Conservation (phyloP, 768 basidiomycete genomes). For the Dentipellis fragilis region DNA sequence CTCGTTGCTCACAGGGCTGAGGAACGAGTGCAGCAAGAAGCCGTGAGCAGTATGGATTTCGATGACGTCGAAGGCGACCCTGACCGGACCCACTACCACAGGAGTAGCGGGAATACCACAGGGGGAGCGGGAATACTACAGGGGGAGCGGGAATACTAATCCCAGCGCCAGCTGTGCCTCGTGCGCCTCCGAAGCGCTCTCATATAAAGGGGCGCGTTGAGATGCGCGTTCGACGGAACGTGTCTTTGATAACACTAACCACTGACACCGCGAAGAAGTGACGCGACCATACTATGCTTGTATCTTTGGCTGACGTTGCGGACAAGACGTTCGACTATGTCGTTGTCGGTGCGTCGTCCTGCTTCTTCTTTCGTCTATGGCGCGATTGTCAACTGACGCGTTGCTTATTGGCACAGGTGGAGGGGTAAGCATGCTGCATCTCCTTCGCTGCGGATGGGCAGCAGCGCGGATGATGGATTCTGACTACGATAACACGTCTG, state of each 20-base stretch:
- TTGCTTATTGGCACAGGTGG: background rate
- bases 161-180: too few relatives aligned
- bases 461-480: background rate
- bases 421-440: background rate
- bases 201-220: too few relatives aligned
- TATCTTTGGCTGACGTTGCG: background rate
- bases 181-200: too few relatives aligned
- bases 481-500: background rate
- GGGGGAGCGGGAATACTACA: too few relatives aligned
- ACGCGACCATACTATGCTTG: background rate
- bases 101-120: too few relatives aligned
- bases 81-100: too few relatives aligned
- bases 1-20: conserved; percentile 30
- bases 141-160: too few relatives aligned
- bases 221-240: too few relatives aligned
- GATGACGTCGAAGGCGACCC: conserved; percentile 12
- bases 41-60: conserved; percentile 19
- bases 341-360: background rate
- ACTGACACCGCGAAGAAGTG: too few relatives aligned
- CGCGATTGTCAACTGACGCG: background rate
- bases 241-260: too few relatives aligned
- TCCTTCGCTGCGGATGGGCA: background rate
- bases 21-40: conserved; percentile 23
- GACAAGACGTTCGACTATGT: background rate
- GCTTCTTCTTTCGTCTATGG: background rate